Evolutionary conservation across 495 filamentous ascomycete genomes (phyloP).

Genomic region (Aspergillus biplanus): DNA sequence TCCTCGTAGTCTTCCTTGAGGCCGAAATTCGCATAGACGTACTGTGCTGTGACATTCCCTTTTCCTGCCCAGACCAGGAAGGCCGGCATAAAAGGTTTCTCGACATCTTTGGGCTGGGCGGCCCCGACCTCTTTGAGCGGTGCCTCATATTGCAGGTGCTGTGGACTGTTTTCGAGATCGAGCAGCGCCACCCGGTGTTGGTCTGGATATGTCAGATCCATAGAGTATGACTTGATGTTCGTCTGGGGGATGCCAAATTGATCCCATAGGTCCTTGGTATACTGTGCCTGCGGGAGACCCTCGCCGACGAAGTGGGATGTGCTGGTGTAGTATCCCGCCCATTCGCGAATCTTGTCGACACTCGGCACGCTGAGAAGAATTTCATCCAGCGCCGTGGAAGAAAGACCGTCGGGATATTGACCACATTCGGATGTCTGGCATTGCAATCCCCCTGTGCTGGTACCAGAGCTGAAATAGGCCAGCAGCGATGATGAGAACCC

Average conservation of each 20-base stretch:
- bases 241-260: background rate
- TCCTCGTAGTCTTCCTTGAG: background rate
- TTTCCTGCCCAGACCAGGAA: background rate
- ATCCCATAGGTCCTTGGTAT: too few relatives aligned
- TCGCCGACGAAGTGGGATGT: too few relatives aligned
- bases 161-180: background rate
- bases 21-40: constrained; percentile 13
- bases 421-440: too few relatives aligned
- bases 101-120: background rate
- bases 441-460: too few relatives aligned
- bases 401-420: too few relatives aligned
- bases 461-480: too few relatives aligned
- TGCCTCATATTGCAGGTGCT: background rate
- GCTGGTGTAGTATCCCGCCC: too few relatives aligned
- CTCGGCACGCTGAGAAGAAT: too few relatives aligned
- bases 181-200: background rate
- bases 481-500: too few relatives aligned
- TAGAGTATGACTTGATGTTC: background rate
- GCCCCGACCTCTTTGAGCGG: background rate
- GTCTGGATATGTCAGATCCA: background rate
- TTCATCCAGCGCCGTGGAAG: too few relatives aligned
- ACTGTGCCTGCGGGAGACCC: too few relatives aligned
- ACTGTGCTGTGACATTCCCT: background rate
- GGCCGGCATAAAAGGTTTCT: background rate
- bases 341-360: too few relatives aligned